phyloP scores from a whole-genome alignment of 2,329 filamentous ascomycete genomes.

The Fusarium hostae region DNA sequence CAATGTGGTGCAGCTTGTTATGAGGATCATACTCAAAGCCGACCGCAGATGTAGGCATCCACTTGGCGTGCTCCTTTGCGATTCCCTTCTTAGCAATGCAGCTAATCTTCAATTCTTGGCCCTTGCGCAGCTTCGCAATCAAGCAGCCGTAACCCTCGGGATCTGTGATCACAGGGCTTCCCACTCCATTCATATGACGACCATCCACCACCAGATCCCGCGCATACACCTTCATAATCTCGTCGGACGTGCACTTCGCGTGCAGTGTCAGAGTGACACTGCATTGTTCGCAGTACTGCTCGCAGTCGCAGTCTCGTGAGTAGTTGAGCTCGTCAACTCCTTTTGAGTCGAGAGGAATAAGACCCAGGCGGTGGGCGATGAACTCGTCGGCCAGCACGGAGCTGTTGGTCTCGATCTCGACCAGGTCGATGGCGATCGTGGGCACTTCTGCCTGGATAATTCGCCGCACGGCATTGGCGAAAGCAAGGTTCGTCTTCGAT shows the following conservation, averaged over 20 bases:
- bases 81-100: slow-evolving; percentile 99
- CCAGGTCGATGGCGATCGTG: slow-evolving; percentile 92
- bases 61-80: slow-evolving; percentile 98
- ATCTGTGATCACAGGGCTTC: slow-evolving; percentile 85
- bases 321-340: slow-evolving; percentile 86
- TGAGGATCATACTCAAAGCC: slow-evolving; percentile 98
- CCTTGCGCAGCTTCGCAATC: slow-evolving; percentile 89
- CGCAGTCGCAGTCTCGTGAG: slow-evolving; percentile 95
- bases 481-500: slow-evolving; percentile 86
- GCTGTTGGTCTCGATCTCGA: slow-evolving; percentile 92
- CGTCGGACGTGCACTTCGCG: slow-evolving; percentile 84
- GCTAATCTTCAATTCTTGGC: slow-evolving; percentile 88
- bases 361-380: slow-evolving; percentile 88
- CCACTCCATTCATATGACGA: slow-evolving; percentile 78
- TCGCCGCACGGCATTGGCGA: slow-evolving; percentile 92
- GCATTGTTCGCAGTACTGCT: slow-evolving; percentile 93
- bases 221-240: slow-evolving; percentile 94
- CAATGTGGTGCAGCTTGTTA: slow-evolving; percentile 92
- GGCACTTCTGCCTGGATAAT: slow-evolving; percentile 94
- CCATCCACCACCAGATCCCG: slow-evolving; percentile 82
- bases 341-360: slow-evolving; percentile 87
- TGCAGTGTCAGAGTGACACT: slow-evolving; percentile 86
- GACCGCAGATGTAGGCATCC: slow-evolving; percentile 91
- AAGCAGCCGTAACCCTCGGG: slow-evolving; percentile 82
- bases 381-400: slow-evolving; percentile 98